Conservation (phyloP, 768 basidiomycete genomes). For the Rhodotorula diobovata region DNA sequence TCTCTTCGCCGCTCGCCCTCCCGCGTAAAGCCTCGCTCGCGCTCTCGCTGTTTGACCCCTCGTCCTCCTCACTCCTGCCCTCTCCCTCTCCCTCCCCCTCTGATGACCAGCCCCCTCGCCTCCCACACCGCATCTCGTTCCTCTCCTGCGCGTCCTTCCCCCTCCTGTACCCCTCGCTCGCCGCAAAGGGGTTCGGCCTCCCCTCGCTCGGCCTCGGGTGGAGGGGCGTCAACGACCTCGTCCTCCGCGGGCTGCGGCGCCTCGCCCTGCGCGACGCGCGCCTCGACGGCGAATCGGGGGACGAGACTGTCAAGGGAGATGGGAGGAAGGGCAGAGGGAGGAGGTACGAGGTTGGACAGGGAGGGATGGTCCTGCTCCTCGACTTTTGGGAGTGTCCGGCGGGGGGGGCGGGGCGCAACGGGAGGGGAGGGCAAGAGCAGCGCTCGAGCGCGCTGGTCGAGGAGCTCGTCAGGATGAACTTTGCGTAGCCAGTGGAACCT, state of each 20-base stretch:
- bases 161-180: neutral
- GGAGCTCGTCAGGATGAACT: neutral
- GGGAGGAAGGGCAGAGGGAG: neutral
- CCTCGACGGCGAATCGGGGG: neutral
- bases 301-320: neutral
- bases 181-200: neutral
- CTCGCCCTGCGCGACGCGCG: no score
- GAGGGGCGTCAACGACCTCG: constrained; percentile 4
- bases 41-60: constrained; percentile 7
- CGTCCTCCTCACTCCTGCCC: neutral
- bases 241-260: neutral
- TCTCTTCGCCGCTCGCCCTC: neutral
- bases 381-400: constrained; percentile 3
- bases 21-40: constrained; percentile 3
- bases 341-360: neutral
- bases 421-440: neutral
- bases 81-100: neutral
- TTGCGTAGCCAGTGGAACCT: neutral
- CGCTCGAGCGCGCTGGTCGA: neutral
- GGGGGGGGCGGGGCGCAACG: no score
- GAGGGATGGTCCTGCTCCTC: constrained; percentile 8
- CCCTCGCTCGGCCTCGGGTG: neutral
- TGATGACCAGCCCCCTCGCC: neutral
- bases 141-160: constrained; percentile 11
- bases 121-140: constrained; percentile 5